Evolutionary conservation across 306 rosid species (phyloP).

Genomic region (Phaseolus lunatus): DNA sequence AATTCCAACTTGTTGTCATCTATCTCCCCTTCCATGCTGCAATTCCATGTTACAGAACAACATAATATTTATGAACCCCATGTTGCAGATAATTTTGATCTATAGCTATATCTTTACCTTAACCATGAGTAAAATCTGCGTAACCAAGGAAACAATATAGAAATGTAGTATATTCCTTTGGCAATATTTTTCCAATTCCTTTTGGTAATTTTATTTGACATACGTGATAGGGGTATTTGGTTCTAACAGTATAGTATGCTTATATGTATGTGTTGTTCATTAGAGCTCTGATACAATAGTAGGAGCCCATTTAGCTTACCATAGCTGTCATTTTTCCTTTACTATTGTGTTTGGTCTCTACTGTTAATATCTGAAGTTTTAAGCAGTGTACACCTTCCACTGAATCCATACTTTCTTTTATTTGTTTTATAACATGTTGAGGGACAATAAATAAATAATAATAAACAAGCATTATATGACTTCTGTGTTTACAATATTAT

Average conservation of each 20-base stretch:
- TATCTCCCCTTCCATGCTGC: slow-evolving; percentile 7
- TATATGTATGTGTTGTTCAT: slow-evolving; percentile 1
- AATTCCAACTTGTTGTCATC: slow-evolving; percentile 4
- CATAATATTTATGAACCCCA: slow-evolving; percentile 17
- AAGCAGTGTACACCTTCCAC: neutral
- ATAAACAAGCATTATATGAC: neutral
- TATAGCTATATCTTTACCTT: slow-evolving; percentile 1
- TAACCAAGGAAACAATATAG: slow-evolving; percentile 11
- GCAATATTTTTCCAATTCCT: neutral
- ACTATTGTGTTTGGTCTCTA: slow-evolving; percentile 11
- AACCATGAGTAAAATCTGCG: slow-evolving; percentile 9
- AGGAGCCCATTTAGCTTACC: slow-evolving; percentile 1
- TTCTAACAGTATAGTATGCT: neutral
- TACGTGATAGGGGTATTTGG: neutral
- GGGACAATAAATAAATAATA: neutral
- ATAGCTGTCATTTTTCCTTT: slow-evolving; percentile 20
- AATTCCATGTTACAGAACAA: slow-evolving; percentile 21
- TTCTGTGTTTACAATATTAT: neutral
- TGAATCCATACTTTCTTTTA: neutral
- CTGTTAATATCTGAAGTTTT: slow-evolving; percentile 18
- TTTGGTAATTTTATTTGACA: neutral
- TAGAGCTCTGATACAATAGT: slow-evolving; percentile 9
- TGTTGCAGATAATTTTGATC: slow-evolving; percentile 18
- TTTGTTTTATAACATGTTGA: neutral
- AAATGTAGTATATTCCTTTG: slow-evolving; percentile 6